phyloP scores from a whole-genome alignment of 495 filamentous ascomycete genomes.

The Aspergillus nanangensis region DNA sequence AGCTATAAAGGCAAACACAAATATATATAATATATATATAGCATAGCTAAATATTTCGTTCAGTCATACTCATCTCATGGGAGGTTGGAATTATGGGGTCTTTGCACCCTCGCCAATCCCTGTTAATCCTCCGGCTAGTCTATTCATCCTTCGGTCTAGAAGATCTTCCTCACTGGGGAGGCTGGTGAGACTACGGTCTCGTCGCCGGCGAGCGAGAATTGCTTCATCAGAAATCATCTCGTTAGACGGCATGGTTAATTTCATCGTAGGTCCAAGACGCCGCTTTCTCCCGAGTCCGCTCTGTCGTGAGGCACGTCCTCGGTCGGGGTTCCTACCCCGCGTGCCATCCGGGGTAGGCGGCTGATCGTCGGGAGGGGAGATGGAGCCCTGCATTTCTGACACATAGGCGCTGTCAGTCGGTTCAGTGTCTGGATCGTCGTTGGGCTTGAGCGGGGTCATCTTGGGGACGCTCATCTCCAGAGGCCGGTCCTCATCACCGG shows the following conservation, averaged over 20 bases:
- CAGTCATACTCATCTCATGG: too few species aligned
- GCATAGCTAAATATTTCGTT: too few species aligned
- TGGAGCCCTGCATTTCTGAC: too few species aligned
- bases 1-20: too few species aligned
- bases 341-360: neutral
- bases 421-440: too few species aligned
- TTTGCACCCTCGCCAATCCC: constrained; percentile 49
- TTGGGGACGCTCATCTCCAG: constrained; percentile 69
- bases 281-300: constrained; percentile 9
- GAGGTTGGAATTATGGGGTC: constrained; percentile 36
- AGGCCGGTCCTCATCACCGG: constrained; percentile 72
- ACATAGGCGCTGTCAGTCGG: too few species aligned
- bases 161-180: constrained; percentile 82
- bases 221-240: constrained; percentile 16
- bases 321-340: constrained; percentile 2
- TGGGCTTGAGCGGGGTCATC: constrained; percentile 19
- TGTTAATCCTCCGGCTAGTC: constrained; percentile 73
- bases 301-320: constrained; percentile 3
- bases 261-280: constrained; percentile 10
- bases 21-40: too few species aligned
- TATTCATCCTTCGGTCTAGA: constrained; percentile 79
- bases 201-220: constrained; percentile 7
- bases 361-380: too few species aligned
- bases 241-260: constrained; percentile 21
- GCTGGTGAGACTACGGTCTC: constrained; percentile 61